Evolutionary conservation across 306 rosid genomes (phyloP).

Genomic region (Inga leiocalycina): DNA sequence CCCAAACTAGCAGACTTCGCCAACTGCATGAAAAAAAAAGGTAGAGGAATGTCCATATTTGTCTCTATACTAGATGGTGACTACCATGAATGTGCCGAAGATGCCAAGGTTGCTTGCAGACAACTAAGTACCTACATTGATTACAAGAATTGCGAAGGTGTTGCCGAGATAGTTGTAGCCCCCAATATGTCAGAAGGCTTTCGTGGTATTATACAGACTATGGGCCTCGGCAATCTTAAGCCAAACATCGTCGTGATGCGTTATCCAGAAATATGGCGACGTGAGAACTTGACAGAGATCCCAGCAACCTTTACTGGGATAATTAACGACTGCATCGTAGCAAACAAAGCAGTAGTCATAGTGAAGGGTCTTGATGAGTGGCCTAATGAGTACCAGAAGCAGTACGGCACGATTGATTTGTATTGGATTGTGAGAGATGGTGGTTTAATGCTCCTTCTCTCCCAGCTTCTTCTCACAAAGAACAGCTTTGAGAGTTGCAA

Average conservation of each 20-base stretch:
- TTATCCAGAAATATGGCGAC: slow-evolving; percentile 98
- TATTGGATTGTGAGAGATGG: slow-evolving; percentile 99
- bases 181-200: slow-evolving; percentile 94
- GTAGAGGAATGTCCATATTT: slow-evolving; percentile 98
- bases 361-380: slow-evolving; percentile 98
- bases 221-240: slow-evolving; percentile 99
- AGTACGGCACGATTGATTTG: slow-evolving; percentile 93
- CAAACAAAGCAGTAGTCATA: slow-evolving; percentile 97
- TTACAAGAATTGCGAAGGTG: slow-evolving; percentile 99
- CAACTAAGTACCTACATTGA: slow-evolving; percentile 91
- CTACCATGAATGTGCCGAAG: slow-evolving; percentile 94
- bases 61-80: slow-evolving; percentile 94
- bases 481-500: slow-evolving; percentile 94
- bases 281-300: slow-evolving; percentile 89
- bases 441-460: slow-evolving; percentile 97
- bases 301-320: slow-evolving; percentile 91
- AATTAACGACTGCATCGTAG: slow-evolving; percentile 92
- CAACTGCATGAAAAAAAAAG: slow-evolving; percentile 98
- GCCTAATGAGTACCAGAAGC: slow-evolving; percentile 97
- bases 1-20: slow-evolving; percentile 99
- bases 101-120: slow-evolving; percentile 88
- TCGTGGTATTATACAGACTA: slow-evolving; percentile 93
- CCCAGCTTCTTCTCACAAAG: slow-evolving; percentile 96
- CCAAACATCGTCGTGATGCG: slow-evolving; percentile 99
- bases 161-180: slow-evolving; percentile 97